Base-by-base conservation (phyloP, 2,329 filamentous ascomycete genomes). In the Penicillium paneum region DNA sequence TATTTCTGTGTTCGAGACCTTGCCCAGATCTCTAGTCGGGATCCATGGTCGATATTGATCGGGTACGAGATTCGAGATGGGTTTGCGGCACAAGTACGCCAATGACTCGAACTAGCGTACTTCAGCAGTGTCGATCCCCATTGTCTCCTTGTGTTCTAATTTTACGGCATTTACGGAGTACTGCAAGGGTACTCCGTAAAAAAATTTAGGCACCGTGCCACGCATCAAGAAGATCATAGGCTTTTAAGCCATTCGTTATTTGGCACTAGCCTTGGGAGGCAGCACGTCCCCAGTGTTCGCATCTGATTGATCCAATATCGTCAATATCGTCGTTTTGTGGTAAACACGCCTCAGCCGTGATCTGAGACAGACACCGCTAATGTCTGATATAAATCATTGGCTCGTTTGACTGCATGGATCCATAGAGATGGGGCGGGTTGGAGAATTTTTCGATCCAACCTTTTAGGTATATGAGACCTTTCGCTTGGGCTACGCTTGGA, bases 301-400 rank as follows among this genome's bases (percentile, higher is more conserved):
- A 56, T 60, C 59, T 63, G 60, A 63, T 63, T 58, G 55, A 59
- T 61, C 59, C 51, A 59, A 50, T 52, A 28, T 17, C 24, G 48
- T 56, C 49, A 59, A 45, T 52, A 28, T 21, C 28, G 48, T 56
- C 48, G 29, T 28, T 32, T 53, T 61, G 46, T 51, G 52, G 51
- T 44, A 57, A 41, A 35, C 52, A 54, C 38, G 54, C 41, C 40
- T 60, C 38, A 49, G 57, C 48, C 42, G 57, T 56, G 54, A 58
- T 24, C 53, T 61, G 60, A 62, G 60, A 62, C 60, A 61, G 56
- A 42, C 52, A 61, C 58, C 56, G 54, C 54, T 54, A 34, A 49
- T 48, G 38, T 43, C n/a, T 35, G 17, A 53, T 52, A 50, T 28
- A 49, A 54, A 36, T 35, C 17, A 60, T 60, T 59, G 56, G 58